phyloP scores from a whole-genome alignment of 257 asterid genomes.

The Solanum chilense region DNA sequence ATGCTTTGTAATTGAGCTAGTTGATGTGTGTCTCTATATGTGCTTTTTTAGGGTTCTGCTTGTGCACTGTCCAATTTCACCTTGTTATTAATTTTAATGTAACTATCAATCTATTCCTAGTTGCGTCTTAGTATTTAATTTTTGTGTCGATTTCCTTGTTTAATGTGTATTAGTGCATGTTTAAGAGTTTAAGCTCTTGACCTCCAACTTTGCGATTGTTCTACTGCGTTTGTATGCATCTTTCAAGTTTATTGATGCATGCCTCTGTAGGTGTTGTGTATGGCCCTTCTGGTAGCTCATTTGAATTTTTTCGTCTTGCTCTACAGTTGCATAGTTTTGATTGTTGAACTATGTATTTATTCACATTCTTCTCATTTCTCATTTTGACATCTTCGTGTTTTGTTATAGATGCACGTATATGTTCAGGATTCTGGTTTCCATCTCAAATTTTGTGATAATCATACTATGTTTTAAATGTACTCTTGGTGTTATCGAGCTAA shows the following conservation, averaged over 20 bases:
- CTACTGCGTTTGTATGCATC: not conserved
- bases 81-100: not conserved
- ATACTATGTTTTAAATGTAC: not conserved
- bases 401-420: not conserved
- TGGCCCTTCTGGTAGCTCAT: not conserved
- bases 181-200: not conserved
- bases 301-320: not conserved
- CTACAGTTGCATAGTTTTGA: not conserved
- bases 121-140: not conserved
- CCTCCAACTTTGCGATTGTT: not conserved
- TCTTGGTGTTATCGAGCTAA: not conserved
- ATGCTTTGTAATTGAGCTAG: not conserved
- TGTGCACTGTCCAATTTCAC: not conserved
- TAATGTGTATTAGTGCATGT: not conserved
- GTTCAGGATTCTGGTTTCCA: not conserved
- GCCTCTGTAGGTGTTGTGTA: not conserved
- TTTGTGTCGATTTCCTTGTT: not conserved
- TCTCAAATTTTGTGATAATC: not conserved
- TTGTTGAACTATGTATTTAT: not conserved
- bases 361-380: not conserved
- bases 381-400: not conserved
- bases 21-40: not conserved
- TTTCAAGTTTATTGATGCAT: not conserved
- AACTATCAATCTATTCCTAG: not conserved
- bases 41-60: not conserved